Conservation (phyloP, 306 rosid species). For the Argentina anserina region DNA sequence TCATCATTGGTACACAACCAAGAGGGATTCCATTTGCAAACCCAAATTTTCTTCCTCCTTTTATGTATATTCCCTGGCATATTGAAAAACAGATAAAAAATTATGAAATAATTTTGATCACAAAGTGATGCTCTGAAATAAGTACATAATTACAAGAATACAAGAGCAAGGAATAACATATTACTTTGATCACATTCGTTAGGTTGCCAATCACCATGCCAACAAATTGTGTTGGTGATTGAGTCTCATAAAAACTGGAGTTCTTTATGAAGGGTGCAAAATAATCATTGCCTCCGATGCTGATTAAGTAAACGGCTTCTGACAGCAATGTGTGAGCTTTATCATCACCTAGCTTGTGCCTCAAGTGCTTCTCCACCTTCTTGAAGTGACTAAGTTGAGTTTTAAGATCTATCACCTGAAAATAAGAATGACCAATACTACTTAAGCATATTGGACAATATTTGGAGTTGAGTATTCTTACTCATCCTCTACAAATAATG, state of each 20-base stretch:
- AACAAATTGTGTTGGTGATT: conserved; percentile 10
- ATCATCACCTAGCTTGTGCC: conserved; percentile 15
- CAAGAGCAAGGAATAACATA: background rate
- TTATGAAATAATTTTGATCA: no score
- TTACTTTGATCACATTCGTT: conserved; percentile 31
- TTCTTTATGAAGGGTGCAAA: conserved; percentile 3
- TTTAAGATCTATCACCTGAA: conserved; percentile 33
- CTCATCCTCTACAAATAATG: background rate
- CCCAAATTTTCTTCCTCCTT: conserved; percentile 40
- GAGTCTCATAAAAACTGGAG: background rate
- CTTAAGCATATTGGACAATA: background rate
- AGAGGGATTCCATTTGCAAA: conserved; percentile 1
- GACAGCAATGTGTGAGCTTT: conserved; percentile 19
- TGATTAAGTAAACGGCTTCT: conserved; percentile 30
- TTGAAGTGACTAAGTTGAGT: conserved; percentile 28
- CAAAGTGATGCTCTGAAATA: background rate
- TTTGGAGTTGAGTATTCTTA: background rate
- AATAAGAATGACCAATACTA: background rate
- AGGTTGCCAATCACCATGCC: conserved; percentile 34
- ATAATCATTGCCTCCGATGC: conserved; percentile 34
- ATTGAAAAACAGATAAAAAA: background rate
- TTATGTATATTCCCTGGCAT: conserved; percentile 21
- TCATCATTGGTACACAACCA: conserved; percentile 3
- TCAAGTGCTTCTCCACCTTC: conserved; percentile 5
- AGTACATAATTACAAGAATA: background rate